Conservation (phyloP, 495 filamentous ascomycete species). For the Aspergillus wentii region DNA sequence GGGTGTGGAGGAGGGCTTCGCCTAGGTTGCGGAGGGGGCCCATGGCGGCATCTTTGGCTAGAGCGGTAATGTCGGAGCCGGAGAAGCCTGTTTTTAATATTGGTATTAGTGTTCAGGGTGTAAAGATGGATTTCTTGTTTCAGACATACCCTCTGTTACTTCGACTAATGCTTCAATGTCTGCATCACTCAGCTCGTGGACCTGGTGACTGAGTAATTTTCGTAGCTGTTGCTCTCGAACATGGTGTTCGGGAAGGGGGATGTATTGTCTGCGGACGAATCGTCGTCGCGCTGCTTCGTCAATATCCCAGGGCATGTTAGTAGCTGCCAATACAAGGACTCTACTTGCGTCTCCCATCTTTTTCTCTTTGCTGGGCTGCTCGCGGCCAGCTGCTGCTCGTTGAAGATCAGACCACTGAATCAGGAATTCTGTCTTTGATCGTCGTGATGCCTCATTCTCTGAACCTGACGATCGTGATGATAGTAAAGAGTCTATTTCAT, state of each 20-base stretch:
- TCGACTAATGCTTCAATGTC: conserved; percentile 76
- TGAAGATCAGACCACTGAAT: conserved; percentile 97
- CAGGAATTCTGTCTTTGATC: conserved; percentile 96
- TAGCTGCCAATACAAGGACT: conserved; percentile 91
- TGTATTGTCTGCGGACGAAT: conserved; percentile 94
- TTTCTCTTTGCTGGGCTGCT: conserved; percentile 62
- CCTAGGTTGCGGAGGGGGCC: conserved; percentile 88
- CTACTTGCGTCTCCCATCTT: conserved; percentile 78
- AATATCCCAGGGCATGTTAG: conserved; percentile 96
- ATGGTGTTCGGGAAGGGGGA: conserved; percentile 81
- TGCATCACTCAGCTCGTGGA: conserved; percentile 66
- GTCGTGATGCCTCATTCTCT: conserved; percentile 87
- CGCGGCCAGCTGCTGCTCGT: conserved; percentile 83
- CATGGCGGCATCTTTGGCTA: conserved; percentile 99
- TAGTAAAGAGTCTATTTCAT: conserved; percentile 95
- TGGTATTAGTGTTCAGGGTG: no score
- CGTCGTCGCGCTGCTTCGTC: conserved; percentile 90
- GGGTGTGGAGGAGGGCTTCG: conserved; percentile 83
- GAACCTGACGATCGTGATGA: conserved; percentile 76
- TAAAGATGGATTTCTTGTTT: no score
- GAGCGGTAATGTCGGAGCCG: conserved; percentile 92
- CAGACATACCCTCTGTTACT: conserved; percentile 76
- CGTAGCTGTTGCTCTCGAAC: conserved; percentile 74
- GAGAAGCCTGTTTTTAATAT: conserved; percentile 68
- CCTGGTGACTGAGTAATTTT: conserved; percentile 78